Evolutionary conservation across 2,329 filamentous ascomycete genomes (phyloP).

Genomic region (Fusarium sp.): DNA sequence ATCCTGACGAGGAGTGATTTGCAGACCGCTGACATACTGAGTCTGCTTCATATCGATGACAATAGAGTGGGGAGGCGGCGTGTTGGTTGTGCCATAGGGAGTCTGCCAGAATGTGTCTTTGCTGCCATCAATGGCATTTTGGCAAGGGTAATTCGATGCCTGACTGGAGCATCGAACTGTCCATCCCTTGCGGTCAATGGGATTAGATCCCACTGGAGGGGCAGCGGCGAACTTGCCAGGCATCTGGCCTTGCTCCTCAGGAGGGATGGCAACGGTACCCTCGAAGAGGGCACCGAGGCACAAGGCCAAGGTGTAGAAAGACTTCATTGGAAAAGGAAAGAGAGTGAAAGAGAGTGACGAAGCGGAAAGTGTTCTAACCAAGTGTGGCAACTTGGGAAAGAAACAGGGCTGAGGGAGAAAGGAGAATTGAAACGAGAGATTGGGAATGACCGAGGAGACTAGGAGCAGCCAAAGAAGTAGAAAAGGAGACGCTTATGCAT

Average conservation of each 20-base stretch:
- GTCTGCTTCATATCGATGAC: conserved; percentile 35
- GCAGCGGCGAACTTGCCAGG: conserved; percentile 29
- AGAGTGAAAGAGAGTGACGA: background rate
- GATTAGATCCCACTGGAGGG: conserved; percentile 28
- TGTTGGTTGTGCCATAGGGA: conserved; percentile 30
- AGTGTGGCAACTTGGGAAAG: background rate
- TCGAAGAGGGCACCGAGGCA: conserved; percentile 22
- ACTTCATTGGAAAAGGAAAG: conserved; percentile 13
- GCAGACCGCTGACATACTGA: conserved; percentile 34
- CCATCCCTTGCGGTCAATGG: conserved; percentile 37
- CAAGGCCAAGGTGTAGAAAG: conserved; percentile 11
- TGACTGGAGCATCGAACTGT: conserved; percentile 38
- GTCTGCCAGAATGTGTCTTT: conserved; percentile 38
- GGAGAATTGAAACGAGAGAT: conserved; percentile 5
- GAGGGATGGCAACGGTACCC: conserved; percentile 9
- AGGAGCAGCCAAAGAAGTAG: background rate
- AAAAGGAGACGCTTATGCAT: conserved; percentile 4
- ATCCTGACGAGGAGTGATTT: conserved; percentile 34
- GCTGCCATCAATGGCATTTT: conserved; percentile 33
- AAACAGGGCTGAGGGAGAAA: conserved; percentile 4
- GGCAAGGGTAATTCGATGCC: conserved; percentile 18
- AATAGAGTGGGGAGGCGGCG: conserved; percentile 29
- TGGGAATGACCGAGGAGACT: conserved; percentile 7
- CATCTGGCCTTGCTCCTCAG: conserved; percentile 19
- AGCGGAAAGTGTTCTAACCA: conserved; percentile 12